Percentiles rank a stretch among this genome's conserved stretches.
Conservation (phyloP, 139 green algal species). For the Closterium sp. region DNA sequence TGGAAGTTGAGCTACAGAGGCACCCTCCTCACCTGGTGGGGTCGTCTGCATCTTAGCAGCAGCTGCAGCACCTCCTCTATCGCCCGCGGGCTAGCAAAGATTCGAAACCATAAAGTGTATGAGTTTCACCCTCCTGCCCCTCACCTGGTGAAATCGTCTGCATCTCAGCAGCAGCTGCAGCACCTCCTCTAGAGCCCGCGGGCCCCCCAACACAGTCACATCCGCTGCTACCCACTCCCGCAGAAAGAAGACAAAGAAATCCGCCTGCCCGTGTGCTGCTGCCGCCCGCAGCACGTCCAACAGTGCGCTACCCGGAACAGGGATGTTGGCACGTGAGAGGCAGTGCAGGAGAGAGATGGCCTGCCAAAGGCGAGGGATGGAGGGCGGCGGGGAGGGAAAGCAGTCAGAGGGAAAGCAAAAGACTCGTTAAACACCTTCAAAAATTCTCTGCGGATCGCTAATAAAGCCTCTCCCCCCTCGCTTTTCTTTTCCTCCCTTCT, state of each 20-base stretch:
- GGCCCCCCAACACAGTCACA: not conserved
- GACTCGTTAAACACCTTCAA: too few species aligned
- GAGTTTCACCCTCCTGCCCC: too few species aligned
- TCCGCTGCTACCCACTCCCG: not conserved
- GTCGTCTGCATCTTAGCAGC: not conserved
- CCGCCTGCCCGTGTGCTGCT: not conserved
- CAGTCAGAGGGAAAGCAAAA: too few species aligned
- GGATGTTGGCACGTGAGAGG: not conserved
- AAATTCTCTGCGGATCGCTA: too few species aligned
- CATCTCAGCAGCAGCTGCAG: not conserved
- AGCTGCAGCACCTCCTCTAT: not conserved
- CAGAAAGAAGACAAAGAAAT: not conserved
- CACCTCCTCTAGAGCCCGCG: not conserved
- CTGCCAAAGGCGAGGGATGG: not conserved
- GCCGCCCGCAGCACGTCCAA: not conserved
- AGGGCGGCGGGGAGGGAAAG: not conserved
- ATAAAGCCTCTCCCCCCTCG: too few species aligned
- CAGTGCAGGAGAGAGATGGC: not conserved
- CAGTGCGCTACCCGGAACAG: not conserved
- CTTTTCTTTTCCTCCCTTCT: too few species aligned
- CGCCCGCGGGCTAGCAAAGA: too few species aligned
- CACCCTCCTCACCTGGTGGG: not conserved
- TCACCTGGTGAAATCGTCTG: not conserved
- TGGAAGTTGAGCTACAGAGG: not conserved
- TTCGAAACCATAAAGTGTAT: too few species aligned